Percentiles rank a stretch among this genome's conserved stretches.
Conservation (phyloP, 2,329 filamentous ascomycete genomes). For the Trichoderma guizhouense region DNA sequence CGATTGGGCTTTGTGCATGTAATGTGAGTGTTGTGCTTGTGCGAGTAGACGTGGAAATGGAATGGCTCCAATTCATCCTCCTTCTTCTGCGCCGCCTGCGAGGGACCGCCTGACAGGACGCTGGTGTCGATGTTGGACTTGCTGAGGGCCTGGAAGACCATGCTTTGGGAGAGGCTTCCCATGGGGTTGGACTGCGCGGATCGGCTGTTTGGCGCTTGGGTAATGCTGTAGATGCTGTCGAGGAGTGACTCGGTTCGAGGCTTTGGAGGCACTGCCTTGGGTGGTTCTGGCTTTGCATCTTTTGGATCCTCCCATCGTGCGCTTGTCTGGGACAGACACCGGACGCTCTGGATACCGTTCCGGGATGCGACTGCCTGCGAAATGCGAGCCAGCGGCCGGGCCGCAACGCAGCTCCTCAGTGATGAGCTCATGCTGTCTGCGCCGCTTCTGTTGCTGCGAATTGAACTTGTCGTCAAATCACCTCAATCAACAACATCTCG, state of each 20-base stretch:
- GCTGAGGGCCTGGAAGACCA: conserved; percentile 39
- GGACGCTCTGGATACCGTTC: conserved; percentile 25
- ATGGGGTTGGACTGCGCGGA: conserved; percentile 30
- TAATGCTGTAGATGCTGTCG: conserved; percentile 34
- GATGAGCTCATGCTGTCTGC: conserved; percentile 43
- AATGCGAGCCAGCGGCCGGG: conserved; percentile 35
- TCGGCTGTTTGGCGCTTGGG: conserved; percentile 22
- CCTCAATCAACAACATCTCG: background rate
- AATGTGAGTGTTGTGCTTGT: conserved; percentile 94
- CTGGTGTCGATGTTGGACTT: conserved; percentile 35
- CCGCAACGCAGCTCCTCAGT: conserved; percentile 42
- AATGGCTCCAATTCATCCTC: conserved; percentile 59
- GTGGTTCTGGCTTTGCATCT: conserved; percentile 23
- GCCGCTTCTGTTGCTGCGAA: conserved; percentile 23
- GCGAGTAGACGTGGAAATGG: conserved; percentile 81
- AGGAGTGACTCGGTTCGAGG: conserved; percentile 32
- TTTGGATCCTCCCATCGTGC: conserved; percentile 27
- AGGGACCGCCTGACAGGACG: conserved; percentile 26
- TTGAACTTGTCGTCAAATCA: background rate
- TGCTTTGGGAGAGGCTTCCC: conserved; percentile 35
- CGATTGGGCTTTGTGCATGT: conserved; percentile 82
- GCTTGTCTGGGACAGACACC: conserved; percentile 41
- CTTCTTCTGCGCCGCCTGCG: conserved; percentile 23
- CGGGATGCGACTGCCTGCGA: conserved; percentile 24
- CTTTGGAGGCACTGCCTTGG: conserved; percentile 24